Evolutionary conservation across 148 eudicot species (phyloP), one percentile per base, ranked within the genome.

Genomic region (Dianthus caryophyllus): DNA sequence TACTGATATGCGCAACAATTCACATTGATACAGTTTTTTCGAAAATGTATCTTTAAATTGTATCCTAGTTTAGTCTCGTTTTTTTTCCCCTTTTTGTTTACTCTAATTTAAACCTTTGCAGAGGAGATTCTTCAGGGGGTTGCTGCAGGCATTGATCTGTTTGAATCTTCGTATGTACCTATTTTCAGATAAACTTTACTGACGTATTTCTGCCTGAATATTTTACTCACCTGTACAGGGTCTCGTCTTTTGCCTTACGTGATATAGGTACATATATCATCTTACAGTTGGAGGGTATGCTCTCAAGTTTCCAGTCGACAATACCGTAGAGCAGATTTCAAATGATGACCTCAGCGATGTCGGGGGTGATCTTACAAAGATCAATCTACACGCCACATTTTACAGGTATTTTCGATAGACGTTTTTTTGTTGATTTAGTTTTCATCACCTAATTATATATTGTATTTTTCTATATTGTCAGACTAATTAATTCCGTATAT

Each of bases 51-150:
- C 21, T 7, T 29, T 16, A 5, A 18, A 26, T 56, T 25, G 4
- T 16, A 59, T 33, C 1, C 16, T 41, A 20, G 10, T 43, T 62
- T 14, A n/a, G 18, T 14, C 21, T 30, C n/a, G 4, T 16, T 15
- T 33, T 33, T 33, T 33, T 33, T 33, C 7, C 10, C 10, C 0
- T 50, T 16, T 10, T 41, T 38, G 0, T 51, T n/a, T 29, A 17
- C 46, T 9, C 33, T 71, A 33, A 38, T 55, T 57, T 74, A n/a
- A 31, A 29, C 33, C 41, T 31, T 30, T 62, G 64, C 75, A 87
- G 97, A 85, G 80, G 97, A 87, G 76, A 81, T 90, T 61, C 75
- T 90, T 75, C 90, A 87, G 79, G 97, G 97, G 25, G 76, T 90
- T 66, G 88, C 90, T 67, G 83, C 97, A 14, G 97, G 94, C 61